Evolutionary conservation across 208 protist species (phyloP), one percentile per base, ranked within the genome.

Genomic region (Leishmania lainsoni): DNA sequence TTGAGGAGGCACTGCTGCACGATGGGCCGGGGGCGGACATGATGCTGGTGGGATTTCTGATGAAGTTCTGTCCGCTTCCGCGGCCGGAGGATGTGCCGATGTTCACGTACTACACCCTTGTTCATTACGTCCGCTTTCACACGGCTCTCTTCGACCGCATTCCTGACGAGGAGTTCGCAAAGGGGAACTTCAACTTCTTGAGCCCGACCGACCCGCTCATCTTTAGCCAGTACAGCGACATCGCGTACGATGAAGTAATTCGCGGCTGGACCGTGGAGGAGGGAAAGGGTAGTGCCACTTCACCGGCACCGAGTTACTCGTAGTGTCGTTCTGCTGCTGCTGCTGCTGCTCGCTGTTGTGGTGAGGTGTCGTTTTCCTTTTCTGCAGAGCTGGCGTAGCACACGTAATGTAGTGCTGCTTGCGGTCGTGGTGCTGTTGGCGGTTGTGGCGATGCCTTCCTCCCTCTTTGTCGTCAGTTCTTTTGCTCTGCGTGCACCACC

Each of bases 101-200:
- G 83, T 98, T 93, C 83, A 96, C 93, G 4, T 97, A 96, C 80
- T 98, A 98, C 89, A 94, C 93, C 10, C 84, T 98, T 29, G 95
- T 98, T 54, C 95, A 98, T 84, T 98, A 98, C 86, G 91, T 98
- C 32, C 93, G 95, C 80, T 96, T 98, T 78, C 95, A 98, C 87
- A 92, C 90, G 16, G 95, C 95, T 8, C 89, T 98, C 58, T 93
- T 98, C 49, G 95, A 98, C 81, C 90, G 95, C 76, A 92, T 98
- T 61, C 81, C 94, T 20, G 94, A 97, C 71, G 94, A 96, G 39
- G 75, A 76, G 32, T 93, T 97, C 58, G 87, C 92, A n/a, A 96
- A 95, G 85, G 94, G 94, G 20, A 96, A 96, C 85, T 96, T 97
- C 58, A 96, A 97, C 76, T 97, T 96, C 81, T 69, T 97, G 49